Evolutionary conservation across 306 rosid genomes (phyloP).

Genomic region (Carpinus viminea): DNA sequence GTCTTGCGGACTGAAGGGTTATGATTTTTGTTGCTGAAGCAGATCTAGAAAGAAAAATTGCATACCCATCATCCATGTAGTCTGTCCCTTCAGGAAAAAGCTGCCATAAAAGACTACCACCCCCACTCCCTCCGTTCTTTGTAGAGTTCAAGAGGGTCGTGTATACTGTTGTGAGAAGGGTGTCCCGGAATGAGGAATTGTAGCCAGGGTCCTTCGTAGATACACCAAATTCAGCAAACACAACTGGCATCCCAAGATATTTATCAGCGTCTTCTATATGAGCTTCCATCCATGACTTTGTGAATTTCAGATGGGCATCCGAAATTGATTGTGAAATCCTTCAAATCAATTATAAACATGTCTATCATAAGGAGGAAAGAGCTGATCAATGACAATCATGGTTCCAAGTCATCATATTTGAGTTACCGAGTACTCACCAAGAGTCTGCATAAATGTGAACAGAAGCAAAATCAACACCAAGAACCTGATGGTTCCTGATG

Average conservation of each 20-base stretch:
- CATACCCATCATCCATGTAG: constrained; percentile 91
- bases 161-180: constrained; percentile 56
- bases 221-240: constrained; percentile 84
- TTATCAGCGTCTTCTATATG: constrained; percentile 93
- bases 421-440: constrained; percentile 49
- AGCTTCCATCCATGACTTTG: constrained; percentile 88
- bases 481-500: constrained; percentile 86
- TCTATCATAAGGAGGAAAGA: constrained; percentile 7
- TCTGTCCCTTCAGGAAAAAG: constrained; percentile 82
- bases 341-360: constrained; percentile 15
- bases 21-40: constrained; percentile 63
- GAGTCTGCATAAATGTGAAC: constrained; percentile 93
- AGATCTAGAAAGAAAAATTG: constrained; percentile 63
- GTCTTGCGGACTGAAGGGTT: constrained; percentile 61
- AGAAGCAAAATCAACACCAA: constrained; percentile 91
- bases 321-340: constrained; percentile 69
- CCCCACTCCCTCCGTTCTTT: constrained; percentile 86
- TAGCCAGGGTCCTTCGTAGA: constrained; percentile 80
- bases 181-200: constrained; percentile 67
- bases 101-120: constrained; percentile 88
- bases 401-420: neutral
- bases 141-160: constrained; percentile 54
- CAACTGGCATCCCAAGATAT: constrained; percentile 79
- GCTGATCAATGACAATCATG: neutral
- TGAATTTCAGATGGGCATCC: constrained; percentile 68